These are phyloP conservation scores for button mushroom (Agaricus bisporus) DNA, from an alignment of 768 basidiomycete genomes.

Conservation along the genomic window DNA sequence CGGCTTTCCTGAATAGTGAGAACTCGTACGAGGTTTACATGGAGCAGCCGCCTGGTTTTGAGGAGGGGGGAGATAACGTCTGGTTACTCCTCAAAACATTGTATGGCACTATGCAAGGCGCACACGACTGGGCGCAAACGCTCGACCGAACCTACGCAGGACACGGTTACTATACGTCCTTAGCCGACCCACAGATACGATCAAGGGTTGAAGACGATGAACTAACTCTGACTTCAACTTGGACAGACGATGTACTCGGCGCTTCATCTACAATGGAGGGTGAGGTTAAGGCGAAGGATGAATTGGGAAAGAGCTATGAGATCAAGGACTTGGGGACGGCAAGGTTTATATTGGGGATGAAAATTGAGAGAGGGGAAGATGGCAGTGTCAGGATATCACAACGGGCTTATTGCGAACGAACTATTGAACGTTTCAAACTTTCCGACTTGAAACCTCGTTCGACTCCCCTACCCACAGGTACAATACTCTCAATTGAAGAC, in stretches of 20 bases:
- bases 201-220: slow-evolving; percentile 6
- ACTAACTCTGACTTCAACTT: slow-evolving; percentile 5
- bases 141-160: slow-evolving; percentile 9
- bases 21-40: slow-evolving; percentile 16
- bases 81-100: slow-evolving; percentile 13
- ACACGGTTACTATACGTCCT: slow-evolving; percentile 9
- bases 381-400: not conserved
- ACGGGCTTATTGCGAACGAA: slow-evolving; percentile 1
- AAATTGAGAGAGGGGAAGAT: slow-evolving; percentile 1
- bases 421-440: slow-evolving; percentile 7
- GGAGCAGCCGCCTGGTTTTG: slow-evolving; percentile 8
- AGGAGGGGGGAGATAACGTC: slow-evolving; percentile 7
- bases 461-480: slow-evolving; percentile 9
- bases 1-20: slow-evolving; percentile 16
- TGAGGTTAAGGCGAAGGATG: too few relatives aligned
- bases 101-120: slow-evolving; percentile 15
- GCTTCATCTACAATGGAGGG: too few relatives aligned
- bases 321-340: slow-evolving; percentile 10
- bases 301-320: not conserved
- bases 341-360: slow-evolving; percentile 10
- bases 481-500: not conserved
- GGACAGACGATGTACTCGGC: not conserved
- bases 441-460: not conserved
- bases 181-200: not conserved
- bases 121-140: slow-evolving; percentile 6